A percentile compares a stretch with the other conserved stretches of the same genome.
phyloP scores from a whole-genome alignment of 345 rosid genomes.

The Populus ilicifolia region DNA sequence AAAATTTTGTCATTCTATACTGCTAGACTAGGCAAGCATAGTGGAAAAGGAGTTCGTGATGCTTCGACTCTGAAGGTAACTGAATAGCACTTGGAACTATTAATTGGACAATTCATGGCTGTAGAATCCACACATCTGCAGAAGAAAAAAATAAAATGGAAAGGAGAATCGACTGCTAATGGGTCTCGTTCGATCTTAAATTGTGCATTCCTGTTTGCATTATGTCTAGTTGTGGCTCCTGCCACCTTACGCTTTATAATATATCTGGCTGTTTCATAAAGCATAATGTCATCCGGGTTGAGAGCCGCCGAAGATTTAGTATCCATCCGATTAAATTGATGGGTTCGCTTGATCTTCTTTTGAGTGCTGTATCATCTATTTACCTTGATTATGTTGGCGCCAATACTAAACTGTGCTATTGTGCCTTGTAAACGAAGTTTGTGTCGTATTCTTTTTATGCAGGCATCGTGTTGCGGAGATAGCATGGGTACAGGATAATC shows the following conservation, averaged over 20 bases:
- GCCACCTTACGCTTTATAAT: neutral
- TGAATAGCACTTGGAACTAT: neutral
- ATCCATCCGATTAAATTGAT: no score
- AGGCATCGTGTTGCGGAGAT: slow-evolving; percentile 92
- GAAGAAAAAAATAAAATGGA: neutral
- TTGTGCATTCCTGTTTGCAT: neutral
- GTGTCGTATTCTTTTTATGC: slow-evolving; percentile 14
- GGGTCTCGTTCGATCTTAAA: neutral
- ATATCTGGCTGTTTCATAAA: neutral
- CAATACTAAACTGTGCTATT: neutral
- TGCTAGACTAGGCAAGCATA: no score
- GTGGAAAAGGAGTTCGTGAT: neutral
- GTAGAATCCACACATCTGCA: neutral
- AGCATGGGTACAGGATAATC: slow-evolving; percentile 80
- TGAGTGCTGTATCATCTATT: neutral
- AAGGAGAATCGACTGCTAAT: neutral
- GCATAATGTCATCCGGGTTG: slow-evolving; percentile 45
- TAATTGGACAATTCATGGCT: neutral
- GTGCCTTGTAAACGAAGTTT: slow-evolving; percentile 5
- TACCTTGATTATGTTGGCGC: neutral
- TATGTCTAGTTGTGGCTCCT: neutral
- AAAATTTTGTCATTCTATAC: neutral
- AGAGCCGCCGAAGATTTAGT: slow-evolving; percentile 79
- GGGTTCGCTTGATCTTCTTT: slow-evolving; percentile 58
- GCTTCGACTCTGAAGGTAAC: neutral